Conservation (phyloP, 192 early-diverging fungal species). For the Entomortierella beljakovae region DNA sequence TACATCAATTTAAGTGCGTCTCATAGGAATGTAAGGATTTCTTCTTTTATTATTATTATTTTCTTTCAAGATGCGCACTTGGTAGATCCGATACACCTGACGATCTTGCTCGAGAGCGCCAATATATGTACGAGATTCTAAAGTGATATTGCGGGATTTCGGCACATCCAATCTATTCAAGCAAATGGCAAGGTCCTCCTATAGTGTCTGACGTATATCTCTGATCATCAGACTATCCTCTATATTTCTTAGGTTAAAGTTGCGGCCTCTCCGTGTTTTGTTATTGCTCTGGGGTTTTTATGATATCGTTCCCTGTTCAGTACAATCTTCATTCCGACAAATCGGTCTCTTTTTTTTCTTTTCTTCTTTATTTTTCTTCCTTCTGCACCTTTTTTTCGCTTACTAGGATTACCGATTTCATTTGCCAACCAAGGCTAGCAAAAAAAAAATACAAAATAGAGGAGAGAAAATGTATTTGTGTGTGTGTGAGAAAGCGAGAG, state of each 20-base stretch:
- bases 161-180: not conserved
- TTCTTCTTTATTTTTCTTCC: not conserved
- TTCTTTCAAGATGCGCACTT: not conserved
- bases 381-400: not conserved
- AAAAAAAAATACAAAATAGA: not conserved
- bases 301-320: not conserved
- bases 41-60: no score
- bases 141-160: not conserved
- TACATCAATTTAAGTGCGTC: not conserved
- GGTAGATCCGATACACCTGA: not conserved
- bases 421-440: not conserved
- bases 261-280: not conserved
- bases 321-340: not conserved
- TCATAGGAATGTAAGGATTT: slow-evolving; percentile 6
- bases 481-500: not conserved
- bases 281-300: not conserved
- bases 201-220: not conserved
- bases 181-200: not conserved
- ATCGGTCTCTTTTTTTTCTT: not conserved
- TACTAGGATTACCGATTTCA: not conserved
- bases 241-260: not conserved
- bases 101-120: not conserved
- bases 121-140: not conserved
- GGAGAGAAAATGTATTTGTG: not conserved
- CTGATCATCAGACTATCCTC: not conserved